Percentiles rank a stretch among this genome's conserved stretches.
These are phyloP conservation scores for Ophiocordyceps camponoti-saundersi DNA, from an alignment of 2,329 filamentous ascomycete genomes.

Conservation along the genomic window DNA sequence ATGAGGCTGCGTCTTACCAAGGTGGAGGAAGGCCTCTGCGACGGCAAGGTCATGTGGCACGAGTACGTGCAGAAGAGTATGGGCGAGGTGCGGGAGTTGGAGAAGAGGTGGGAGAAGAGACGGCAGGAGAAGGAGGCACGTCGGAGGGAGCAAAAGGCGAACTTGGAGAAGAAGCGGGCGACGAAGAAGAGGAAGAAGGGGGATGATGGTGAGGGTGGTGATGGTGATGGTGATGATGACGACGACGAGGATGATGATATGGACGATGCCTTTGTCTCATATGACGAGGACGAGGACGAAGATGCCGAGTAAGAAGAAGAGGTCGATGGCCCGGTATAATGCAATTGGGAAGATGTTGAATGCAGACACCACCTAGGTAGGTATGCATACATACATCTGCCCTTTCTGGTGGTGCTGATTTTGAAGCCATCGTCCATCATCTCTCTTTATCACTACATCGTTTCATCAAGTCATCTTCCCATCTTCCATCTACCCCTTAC, in stretches of 20 bases:
- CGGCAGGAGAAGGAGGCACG: conserved; percentile 68
- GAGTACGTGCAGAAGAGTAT: conserved; percentile 78
- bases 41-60: conserved; percentile 92
- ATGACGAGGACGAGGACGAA: neutral
- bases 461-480: no score
- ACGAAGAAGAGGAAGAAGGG: conserved; percentile 24
- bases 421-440: no score
- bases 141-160: conserved; percentile 70
- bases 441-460: neutral
- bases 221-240: conserved; percentile 21
- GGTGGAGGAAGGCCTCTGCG: conserved; percentile 85
- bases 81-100: conserved; percentile 60
- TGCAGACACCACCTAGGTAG: no score
- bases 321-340: no score
- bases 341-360: no score
- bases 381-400: no score
- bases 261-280: neutral
- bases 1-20: conserved; percentile 84
- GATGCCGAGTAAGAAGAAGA: no score
- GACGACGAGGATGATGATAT: conserved; percentile 14
- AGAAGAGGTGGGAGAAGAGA: conserved; percentile 66
- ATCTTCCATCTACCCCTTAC: no score
- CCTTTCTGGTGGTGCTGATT: no score
- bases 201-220: conserved; percentile 19
- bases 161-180: conserved; percentile 68